A percentile compares a stretch with the other conserved stretches of the same genome.
Conservation (phyloP, 257 asterid genomes). For the Paulownia fortunei region DNA sequence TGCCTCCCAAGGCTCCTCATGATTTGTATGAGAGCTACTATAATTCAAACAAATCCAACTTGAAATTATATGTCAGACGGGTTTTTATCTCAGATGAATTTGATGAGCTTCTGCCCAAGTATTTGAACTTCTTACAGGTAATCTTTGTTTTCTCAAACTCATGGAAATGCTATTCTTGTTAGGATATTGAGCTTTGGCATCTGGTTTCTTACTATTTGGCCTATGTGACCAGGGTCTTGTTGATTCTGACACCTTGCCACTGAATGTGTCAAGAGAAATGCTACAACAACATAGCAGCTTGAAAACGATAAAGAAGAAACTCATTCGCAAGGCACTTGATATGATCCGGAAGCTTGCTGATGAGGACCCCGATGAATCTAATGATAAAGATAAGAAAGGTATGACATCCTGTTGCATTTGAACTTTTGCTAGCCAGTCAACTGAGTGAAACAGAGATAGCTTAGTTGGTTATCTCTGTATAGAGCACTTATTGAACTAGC, state of each 20-base stretch:
- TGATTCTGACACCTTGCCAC: slow-evolving; percentile 96
- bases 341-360: slow-evolving; percentile 96
- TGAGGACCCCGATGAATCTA: slow-evolving; percentile 92
- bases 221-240: slow-evolving; percentile 79
- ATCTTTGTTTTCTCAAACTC: slow-evolving; percentile 15
- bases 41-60: slow-evolving; percentile 78
- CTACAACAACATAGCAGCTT: slow-evolving; percentile 96
- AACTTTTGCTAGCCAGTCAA: not conserved
- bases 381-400: slow-evolving; percentile 76
- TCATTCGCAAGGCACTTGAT: slow-evolving; percentile 95
- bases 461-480: not conserved
- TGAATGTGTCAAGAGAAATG: slow-evolving; percentile 97
- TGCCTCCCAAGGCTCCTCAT: slow-evolving; percentile 94
- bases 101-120: slow-evolving; percentile 92
- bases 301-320: slow-evolving; percentile 95
- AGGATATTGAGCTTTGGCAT: not conserved
- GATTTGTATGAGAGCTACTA: slow-evolving; percentile 95
- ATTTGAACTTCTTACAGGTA: slow-evolving; percentile 89
- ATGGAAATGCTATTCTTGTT: not conserved
- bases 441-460: not conserved
- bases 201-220: slow-evolving; percentile 24
- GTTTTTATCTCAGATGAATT: slow-evolving; percentile 95
- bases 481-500: not conserved
- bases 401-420: not conserved
- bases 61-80: slow-evolving; percentile 81